Percentiles rank a stretch among this genome's conserved stretches.
Evolutionary conservation across 164 flowering plant species (phyloP).

Genomic region (Tetrastigma voinierianum): DNA sequence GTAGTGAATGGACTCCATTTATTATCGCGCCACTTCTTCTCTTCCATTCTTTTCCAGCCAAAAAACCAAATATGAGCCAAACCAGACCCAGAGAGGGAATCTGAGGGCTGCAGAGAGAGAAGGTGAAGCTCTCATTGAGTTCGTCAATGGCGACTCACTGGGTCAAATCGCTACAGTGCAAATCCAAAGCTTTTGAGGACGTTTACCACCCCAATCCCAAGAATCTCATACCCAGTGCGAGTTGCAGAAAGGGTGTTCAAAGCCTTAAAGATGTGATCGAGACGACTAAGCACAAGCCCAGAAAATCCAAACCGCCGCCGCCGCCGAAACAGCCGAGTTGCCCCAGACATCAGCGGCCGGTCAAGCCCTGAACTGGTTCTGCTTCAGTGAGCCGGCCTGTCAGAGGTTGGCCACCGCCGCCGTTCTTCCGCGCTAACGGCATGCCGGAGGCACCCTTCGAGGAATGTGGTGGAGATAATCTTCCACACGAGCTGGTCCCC

Average conservation of each 20-base stretch:
- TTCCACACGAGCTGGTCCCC: constrained; percentile 87
- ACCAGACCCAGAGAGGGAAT: constrained; percentile 1
- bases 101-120: constrained; percentile 1
- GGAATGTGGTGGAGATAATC: constrained; percentile 93
- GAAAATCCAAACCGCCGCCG: constrained; percentile 23
- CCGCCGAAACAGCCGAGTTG: constrained; percentile 10
- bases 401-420: constrained; percentile 14
- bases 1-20: background rate
- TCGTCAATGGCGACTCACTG: constrained; percentile 76
- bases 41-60: constrained; percentile 7
- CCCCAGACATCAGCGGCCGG: constrained; percentile 6
- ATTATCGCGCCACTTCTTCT: constrained; percentile 17
- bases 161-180: constrained; percentile 90
- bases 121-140: background rate
- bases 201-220: constrained; percentile 50
- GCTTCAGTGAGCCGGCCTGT: constrained; percentile 15
- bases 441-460: constrained; percentile 74
- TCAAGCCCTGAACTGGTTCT: constrained; percentile 17
- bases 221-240: constrained; percentile 36
- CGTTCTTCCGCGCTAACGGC: constrained; percentile 61
- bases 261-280: constrained; percentile 72
- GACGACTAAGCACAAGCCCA: constrained; percentile 30
- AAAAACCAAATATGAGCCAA: background rate
- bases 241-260: constrained; percentile 57
- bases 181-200: constrained; percentile 72